A percentile compares a stretch with the other conserved stretches of the same genome.
Conservation (phyloP, 768 basidiomycete species). For the Tylopilus balloui region DNA sequence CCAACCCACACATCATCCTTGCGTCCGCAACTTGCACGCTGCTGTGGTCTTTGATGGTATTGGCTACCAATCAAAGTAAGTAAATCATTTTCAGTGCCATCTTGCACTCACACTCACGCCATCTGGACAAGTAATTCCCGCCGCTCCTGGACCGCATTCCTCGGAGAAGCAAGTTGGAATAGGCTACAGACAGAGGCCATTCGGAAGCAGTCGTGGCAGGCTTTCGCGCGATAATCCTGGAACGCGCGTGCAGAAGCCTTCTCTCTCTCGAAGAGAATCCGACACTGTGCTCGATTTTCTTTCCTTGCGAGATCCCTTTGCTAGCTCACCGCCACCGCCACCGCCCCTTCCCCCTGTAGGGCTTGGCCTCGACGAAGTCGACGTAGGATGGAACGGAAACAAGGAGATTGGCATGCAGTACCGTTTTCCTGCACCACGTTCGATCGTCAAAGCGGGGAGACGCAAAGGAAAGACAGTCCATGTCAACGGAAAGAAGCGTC, state of each 20-base stretch:
- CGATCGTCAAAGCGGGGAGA: constrained; percentile 23
- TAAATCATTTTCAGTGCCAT: neutral
- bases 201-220: neutral
- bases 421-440: constrained; percentile 32
- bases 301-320: constrained; percentile 32
- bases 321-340: constrained; percentile 31
- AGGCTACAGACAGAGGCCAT: neutral
- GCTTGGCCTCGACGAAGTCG: constrained; percentile 27
- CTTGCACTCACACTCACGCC: constrained; percentile 1
- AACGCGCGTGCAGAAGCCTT: constrained; percentile 14
- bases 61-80: constrained; percentile 25
- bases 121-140: constrained; percentile 21
- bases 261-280: constrained; percentile 19
- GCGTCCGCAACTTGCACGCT: constrained; percentile 18
- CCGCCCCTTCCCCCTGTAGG: constrained; percentile 27
- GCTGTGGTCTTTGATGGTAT: constrained; percentile 21
- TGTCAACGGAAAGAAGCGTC: constrained; percentile 17
- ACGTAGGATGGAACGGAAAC: constrained; percentile 24
- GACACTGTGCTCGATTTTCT: constrained; percentile 32
- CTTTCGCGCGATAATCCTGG: constrained; percentile 1
- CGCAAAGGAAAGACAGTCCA: constrained; percentile 16
- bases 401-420: constrained; percentile 27
- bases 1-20: constrained; percentile 13
- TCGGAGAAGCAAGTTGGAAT: constrained; percentile 7
- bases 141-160: neutral